Percentiles rank a stretch among this genome's conserved stretches.
Conservation (phyloP, 306 rosid species). For the Castanopsis chinensis region DNA sequence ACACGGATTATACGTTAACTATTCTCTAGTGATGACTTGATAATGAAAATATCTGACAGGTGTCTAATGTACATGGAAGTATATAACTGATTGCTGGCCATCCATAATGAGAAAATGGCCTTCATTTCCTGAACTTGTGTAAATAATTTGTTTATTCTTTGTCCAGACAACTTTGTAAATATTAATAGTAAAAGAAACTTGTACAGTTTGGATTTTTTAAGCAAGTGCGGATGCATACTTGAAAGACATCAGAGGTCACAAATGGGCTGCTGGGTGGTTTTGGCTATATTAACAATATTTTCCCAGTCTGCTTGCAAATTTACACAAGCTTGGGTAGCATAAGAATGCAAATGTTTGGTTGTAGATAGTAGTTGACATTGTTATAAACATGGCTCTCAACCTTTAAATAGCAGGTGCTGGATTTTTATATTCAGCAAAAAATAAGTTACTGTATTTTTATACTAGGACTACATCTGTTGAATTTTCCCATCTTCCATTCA, state of each 20-base stretch:
- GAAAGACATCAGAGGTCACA: background rate
- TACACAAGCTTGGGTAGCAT: too few species aligned
- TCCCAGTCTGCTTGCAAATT: too few species aligned
- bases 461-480: too few species aligned
- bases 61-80: conserved; percentile 16
- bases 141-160: conserved; percentile 38
- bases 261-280: background rate
- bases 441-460: too few species aligned
- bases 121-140: conserved; percentile 36
- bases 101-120: conserved; percentile 18
- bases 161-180: conserved; percentile 31
- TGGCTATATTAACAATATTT: too few species aligned
- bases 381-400: too few species aligned
- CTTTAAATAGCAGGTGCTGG: too few species aligned
- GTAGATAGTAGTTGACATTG: too few species aligned
- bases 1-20: background rate
- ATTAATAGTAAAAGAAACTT: conserved; percentile 1
- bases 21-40: conserved; percentile 16
- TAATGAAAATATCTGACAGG: conserved; percentile 19
- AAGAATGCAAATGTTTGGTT: too few species aligned
- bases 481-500: too few species aligned
- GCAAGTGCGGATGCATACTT: too few species aligned
- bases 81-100: conserved; percentile 20
- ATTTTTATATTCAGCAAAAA: too few species aligned
- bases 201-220: conserved; percentile 16